Base-by-base conservation (phyloP, 345 rosid genomes). In the Eutrema yunnanense region DNA sequence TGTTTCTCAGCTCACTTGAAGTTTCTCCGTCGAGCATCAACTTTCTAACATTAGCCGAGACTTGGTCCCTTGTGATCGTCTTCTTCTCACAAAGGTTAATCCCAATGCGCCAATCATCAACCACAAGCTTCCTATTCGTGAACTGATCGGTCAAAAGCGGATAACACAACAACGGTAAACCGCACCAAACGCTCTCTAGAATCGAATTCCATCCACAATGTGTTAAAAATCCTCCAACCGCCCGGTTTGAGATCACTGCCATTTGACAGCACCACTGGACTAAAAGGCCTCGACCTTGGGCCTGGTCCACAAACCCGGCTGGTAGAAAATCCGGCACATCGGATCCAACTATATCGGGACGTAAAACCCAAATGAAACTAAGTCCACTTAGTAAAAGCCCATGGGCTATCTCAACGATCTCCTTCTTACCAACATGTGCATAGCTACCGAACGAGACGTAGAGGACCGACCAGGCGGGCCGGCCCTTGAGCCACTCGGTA, bases 161-260 rank as follows among this genome's bases (percentile, higher is more conserved):
- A 66, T 67, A 81, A 37, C 92, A 86, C 33, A 88, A 9, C 50
- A 90, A 34, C 0, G 93, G 93, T 32, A 88, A 83, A 55, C 68
- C 62, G 5, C 83, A 84, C 91, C 91, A 88, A 33, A 81, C 58
- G 7, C 90, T 82, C 36, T 88, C 96, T 8, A 85, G 32, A 26
- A 79, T 72, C 1, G 94, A 90, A 60, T 90, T 86, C 96, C 96
- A 90, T 13, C 94, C 92, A 37, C 92, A 84, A 22, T 88, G 96
- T 0, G 89, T 88, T 4, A 88, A 61, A 78, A 90, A 85, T 40
- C 86, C 96, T 72, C 96, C 90, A 12, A 86, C 70, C 0, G 83
- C 82, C 2, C 72, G 83, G 52, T 88, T 86, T 34, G 81, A 54
- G 73, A 90, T 30, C 29, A 83, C 86, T 3, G 8, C 68, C 33